Base-by-base conservation (phyloP, 495 filamentous ascomycete genomes). In the Geoglossum glabrum region DNA sequence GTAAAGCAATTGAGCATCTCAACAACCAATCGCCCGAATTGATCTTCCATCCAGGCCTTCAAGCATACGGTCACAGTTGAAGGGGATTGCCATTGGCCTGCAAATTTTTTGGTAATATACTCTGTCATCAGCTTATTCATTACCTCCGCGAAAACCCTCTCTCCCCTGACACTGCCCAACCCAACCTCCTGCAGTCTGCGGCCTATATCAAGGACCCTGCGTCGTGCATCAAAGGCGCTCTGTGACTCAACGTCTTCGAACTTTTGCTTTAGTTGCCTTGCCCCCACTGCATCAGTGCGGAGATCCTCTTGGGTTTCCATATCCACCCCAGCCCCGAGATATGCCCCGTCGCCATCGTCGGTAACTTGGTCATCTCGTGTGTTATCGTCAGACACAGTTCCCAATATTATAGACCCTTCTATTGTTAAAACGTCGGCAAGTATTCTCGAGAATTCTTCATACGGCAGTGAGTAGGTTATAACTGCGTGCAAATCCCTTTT, bases 101-200 rank as follows among this genome's bases (percentile, higher is more conserved):
- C 73, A 64, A 82, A 89, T 0, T 76, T 73, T 13, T 74, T 68
- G 38, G 70, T 72, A 34, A 89, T 74, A 62, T 83, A 84, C 28
- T 74, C 67, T n/a, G 73, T 78, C 77, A 89, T 78, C 64, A 82
- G 76, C 21, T 71, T 67, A 61, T 84, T 76, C 77, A 89, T 86
- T 46, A 87, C 75, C 59, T 81, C 74, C 25, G 85, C 87, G 61
- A 92, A 87, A 13, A 84, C 74, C 47, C 83, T 76, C 64, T 90
- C 84, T 54, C 85, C 85, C 56, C 74, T 76, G 59, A 86, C 81
- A 8, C 83, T 84, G 10, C 80, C 85, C 54, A 94, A 66, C 0
- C 87, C 89, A 8, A 90, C 81, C 26, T 78, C 76, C 57, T 82
- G 74, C 17, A 93, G 69, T 26, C 77, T 76, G 34, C 77, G 74